Evolutionary conservation across 257 asterid species (phyloP).

Genomic region (Eustoma russellianum): DNA sequence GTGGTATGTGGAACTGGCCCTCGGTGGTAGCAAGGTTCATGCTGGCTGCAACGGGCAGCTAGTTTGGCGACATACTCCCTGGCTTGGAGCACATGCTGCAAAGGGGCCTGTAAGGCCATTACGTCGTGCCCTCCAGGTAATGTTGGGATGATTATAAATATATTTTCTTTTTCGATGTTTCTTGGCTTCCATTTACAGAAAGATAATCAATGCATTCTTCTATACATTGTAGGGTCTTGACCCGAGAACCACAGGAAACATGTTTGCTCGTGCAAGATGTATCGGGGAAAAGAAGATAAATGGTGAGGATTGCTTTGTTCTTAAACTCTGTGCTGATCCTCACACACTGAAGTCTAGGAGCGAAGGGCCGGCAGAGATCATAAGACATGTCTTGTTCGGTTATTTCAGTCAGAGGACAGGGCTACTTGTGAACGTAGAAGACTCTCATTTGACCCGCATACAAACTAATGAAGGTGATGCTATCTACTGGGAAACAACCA

Average conservation of each 20-base stretch:
- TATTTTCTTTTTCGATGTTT: background rate
- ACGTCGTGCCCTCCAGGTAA: conserved; percentile 75
- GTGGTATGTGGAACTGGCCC: conserved; percentile 83
- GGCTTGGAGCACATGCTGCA: conserved; percentile 90
- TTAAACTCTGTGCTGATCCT: conserved; percentile 55
- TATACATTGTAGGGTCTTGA: conserved; percentile 50
- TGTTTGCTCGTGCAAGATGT: conserved; percentile 58
- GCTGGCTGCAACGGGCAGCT: conserved; percentile 77
- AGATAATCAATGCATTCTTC: background rate
- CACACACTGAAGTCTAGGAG: conserved; percentile 63
- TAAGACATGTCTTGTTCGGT: conserved; percentile 59
- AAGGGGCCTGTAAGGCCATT: conserved; percentile 79
- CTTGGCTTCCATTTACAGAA: background rate
- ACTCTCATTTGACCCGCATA: conserved; percentile 66
- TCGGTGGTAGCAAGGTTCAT: conserved; percentile 70
- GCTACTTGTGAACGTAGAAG: conserved; percentile 69
- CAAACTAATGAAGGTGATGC: conserved; percentile 59
- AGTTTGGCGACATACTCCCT: conserved; percentile 90
- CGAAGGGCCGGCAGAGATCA: conserved; percentile 68
- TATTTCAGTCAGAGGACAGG: conserved; percentile 81
- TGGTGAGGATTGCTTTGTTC: conserved; percentile 68
- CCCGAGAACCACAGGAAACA: conserved; percentile 60
- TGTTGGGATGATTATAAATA: background rate
- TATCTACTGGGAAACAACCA: conserved; percentile 68
- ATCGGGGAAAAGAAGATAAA: conserved; percentile 61